phyloP scores from a whole-genome alignment of 2,329 filamentous ascomycete species.

The Stagonosporopsis chrysanthemi region DNA sequence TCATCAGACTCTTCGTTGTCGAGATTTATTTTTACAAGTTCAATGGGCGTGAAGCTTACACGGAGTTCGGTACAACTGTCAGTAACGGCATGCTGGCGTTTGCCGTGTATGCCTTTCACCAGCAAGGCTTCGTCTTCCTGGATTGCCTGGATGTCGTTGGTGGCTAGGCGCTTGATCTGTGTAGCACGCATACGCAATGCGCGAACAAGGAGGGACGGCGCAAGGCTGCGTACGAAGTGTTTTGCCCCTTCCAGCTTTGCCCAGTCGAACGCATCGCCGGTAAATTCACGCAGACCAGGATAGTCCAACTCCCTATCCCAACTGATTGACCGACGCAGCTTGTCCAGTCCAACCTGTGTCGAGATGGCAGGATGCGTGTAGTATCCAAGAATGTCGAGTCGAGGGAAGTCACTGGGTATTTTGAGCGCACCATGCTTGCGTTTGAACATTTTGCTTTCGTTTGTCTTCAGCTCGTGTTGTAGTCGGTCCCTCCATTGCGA shows the following conservation, averaged over 20 bases:
- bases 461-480: constrained; percentile 78
- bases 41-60: constrained; percentile 76
- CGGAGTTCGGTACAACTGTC: constrained; percentile 80
- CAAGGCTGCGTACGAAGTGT: constrained; percentile 83
- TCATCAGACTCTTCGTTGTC: constrained; percentile 76
- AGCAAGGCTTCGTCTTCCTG: constrained; percentile 61
- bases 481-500: constrained; percentile 75
- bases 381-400: constrained; percentile 78
- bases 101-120: constrained; percentile 71
- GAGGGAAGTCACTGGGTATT: constrained; percentile 84
- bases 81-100: constrained; percentile 74
- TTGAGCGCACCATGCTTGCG: constrained; percentile 75
- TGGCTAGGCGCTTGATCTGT: constrained; percentile 25
- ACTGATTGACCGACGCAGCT: constrained; percentile 60
- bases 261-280: constrained; percentile 86
- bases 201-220: constrained; percentile 75
- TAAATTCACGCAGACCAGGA: constrained; percentile 73
- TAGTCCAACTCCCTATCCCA: constrained; percentile 73
- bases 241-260: constrained; percentile 76
- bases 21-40: constrained; percentile 80
- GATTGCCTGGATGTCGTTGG: constrained; percentile 47
- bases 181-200: constrained; percentile 56
- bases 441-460: constrained; percentile 82
- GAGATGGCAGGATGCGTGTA: constrained; percentile 91
- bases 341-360: constrained; percentile 62